Evolutionary conservation across 768 basidiomycete species (phyloP), one percentile per base, ranked within the genome.

Genomic region (Omphalotus guepiniiformis): DNA sequence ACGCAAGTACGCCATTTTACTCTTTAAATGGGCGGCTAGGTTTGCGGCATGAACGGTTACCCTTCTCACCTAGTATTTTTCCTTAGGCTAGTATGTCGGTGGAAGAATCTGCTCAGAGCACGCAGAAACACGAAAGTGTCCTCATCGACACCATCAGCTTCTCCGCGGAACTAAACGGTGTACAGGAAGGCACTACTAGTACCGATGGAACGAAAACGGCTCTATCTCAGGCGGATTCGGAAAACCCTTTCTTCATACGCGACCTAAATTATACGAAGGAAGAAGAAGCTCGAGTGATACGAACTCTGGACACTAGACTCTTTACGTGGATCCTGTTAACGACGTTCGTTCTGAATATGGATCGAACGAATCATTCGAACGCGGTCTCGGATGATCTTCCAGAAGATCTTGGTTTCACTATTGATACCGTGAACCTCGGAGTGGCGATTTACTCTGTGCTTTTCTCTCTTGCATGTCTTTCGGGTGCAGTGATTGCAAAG

Each of bases 371-470:
- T 52, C 60, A 63, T 49, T 68, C 67, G 6, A 72, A 72, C 42
- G 70, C 70, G 1, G 65, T 70, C 26, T 70, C 68, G 22, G 70
- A 72, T 53, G 66, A 67, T 39, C 50, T 72, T 5, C 66, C 69
- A 0, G 53, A 52, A 7, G 67, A 72, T 48, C 54, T 72, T 12
- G 70, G 70, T 2, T 72, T 72, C 44, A 67, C 59, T 9, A 70
- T 70, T 32, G 54, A 69, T 40, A 64, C 64, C 2, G 65, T 72
- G n/a, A 72, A 72, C 45, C 61, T 62, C 6, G 69, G 58, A 1
- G 66, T 63, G 2, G 65, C 67, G 5, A 60, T 70, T 39, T 66
- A 72, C 38, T 58, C 66, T 1, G 59, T 70, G 1, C 44, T 64
- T 3, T 72, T 70, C 48, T 65, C 66, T 1, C 48, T 60, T 2